Conservation (phyloP, 805 yeast species). For the Saccharomycopsis sp. region DNA sequence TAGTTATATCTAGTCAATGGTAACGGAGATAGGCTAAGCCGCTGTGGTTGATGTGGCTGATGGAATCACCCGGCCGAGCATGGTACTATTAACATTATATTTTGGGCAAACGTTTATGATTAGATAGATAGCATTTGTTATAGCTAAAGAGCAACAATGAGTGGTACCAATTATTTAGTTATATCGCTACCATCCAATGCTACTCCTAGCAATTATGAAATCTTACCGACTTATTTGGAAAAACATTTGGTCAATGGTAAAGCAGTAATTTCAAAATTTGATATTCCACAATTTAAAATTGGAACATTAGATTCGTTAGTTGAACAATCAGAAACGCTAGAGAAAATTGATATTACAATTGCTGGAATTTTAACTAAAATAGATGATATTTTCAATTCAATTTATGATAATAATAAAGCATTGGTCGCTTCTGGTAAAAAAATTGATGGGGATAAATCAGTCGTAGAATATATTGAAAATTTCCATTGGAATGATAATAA, state of each 20-base stretch:
- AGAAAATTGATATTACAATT: slow-evolving; percentile 76
- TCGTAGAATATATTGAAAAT: slow-evolving; percentile 58
- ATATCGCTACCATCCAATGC: slow-evolving; percentile 19
- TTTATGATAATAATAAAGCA: slow-evolving; percentile 37
- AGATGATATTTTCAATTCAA: slow-evolving; percentile 57
- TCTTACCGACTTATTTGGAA: slow-evolving; percentile 32
- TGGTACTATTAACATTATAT: too few species aligned
- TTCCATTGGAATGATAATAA: slow-evolving; percentile 88
- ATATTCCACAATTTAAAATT: slow-evolving; percentile 81
- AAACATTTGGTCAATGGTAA: slow-evolving; percentile 49
- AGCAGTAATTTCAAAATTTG: slow-evolving; percentile 48
- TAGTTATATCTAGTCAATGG: too few species aligned
- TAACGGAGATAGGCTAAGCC: too few species aligned
- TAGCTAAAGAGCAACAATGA: too few species aligned
- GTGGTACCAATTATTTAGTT: slow-evolving; percentile 11
- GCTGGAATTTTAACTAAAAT: slow-evolving; percentile 62
- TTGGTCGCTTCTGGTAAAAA: slow-evolving; percentile 42
- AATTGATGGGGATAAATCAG: slow-evolving; percentile 42
- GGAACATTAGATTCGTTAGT: slow-evolving; percentile 92
- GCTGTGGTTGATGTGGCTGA: too few species aligned
- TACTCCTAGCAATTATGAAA: slow-evolving; percentile 15
- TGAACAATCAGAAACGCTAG: slow-evolving; percentile 82
- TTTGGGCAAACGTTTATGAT: too few species aligned
- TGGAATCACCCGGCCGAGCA: too few species aligned
- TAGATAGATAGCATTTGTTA: too few species aligned